Conservation (phyloP, 352 stramenopile genomes). For the Pelagophyceae sp. region DNA sequence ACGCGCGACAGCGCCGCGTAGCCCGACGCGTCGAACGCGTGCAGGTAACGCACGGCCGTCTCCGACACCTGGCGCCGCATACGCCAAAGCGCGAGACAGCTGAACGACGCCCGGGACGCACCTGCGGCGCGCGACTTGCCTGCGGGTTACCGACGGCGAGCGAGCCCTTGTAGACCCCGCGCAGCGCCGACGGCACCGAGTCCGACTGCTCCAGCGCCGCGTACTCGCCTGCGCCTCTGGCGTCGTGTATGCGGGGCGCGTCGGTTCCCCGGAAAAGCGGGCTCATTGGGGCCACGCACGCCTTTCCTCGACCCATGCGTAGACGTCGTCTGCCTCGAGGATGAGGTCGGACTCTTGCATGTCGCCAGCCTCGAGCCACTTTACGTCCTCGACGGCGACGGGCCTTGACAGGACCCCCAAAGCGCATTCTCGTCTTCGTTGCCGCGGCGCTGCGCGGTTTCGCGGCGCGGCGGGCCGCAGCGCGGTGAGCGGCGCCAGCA, state of each 20-base stretch:
- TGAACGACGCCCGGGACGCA: neutral
- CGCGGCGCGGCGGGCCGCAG: no score
- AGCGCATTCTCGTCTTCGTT: no score
- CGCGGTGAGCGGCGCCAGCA: no score
- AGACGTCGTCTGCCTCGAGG: neutral
- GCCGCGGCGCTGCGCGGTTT: no score
- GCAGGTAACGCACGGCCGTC: neutral
- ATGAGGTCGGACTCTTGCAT: neutral
- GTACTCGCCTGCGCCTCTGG: no score
- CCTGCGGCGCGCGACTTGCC: neutral
- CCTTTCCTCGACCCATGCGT: conserved; percentile 3
- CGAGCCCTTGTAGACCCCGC: neutral
- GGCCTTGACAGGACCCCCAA: no score
- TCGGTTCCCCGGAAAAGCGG: no score
- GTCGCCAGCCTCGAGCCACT: neutral
- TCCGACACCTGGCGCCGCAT: neutral
- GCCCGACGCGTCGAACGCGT: conserved; percentile 10
- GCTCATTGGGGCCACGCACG: no score
- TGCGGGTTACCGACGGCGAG: neutral
- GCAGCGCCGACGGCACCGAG: neutral
- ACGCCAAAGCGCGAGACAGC: neutral
- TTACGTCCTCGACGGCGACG: no score
- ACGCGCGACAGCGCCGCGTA: neutral
- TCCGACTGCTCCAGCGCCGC: neutral
- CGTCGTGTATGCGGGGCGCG: no score